phyloP scores from a whole-genome alignment of 306 rosid species.

The Lotus japonicus region DNA sequence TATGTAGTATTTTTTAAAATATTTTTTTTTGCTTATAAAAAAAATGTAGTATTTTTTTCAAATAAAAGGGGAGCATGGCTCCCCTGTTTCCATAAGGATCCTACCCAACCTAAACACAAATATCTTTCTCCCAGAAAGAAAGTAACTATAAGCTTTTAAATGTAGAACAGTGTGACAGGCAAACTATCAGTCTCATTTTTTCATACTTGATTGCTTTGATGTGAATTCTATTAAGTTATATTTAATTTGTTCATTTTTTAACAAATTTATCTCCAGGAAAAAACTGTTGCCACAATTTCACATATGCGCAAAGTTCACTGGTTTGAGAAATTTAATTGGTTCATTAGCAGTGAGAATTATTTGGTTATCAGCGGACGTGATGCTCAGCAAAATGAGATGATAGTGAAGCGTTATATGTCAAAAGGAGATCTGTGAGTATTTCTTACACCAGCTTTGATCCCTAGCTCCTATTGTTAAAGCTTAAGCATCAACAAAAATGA shows the following conservation, averaged over 20 bases:
- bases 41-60: no score
- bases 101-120: not conserved
- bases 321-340: conserved; percentile 99
- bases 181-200: not conserved
- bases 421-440: conserved; percentile 95
- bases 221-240: not conserved
- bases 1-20: no score
- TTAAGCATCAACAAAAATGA: not conserved
- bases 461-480: not conserved
- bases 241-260: conserved; percentile 2
- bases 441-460: not conserved
- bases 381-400: conserved; percentile 99
- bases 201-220: not conserved
- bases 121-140: not conserved
- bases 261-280: conserved; percentile 62
- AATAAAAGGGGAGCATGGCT: no score
- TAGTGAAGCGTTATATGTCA: conserved; percentile 97
- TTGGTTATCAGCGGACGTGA: conserved; percentile 97
- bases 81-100: not conserved
- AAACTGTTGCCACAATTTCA: conserved; percentile 81
- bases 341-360: conserved; percentile 95
- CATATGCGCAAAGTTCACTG: conserved; percentile 99
- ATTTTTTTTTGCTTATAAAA: no score
- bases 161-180: not conserved
- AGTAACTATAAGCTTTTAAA: not conserved